phyloP scores from a whole-genome alignment of 1,139 yeast genomes.

The Trichomonascaceae sp. region DNA sequence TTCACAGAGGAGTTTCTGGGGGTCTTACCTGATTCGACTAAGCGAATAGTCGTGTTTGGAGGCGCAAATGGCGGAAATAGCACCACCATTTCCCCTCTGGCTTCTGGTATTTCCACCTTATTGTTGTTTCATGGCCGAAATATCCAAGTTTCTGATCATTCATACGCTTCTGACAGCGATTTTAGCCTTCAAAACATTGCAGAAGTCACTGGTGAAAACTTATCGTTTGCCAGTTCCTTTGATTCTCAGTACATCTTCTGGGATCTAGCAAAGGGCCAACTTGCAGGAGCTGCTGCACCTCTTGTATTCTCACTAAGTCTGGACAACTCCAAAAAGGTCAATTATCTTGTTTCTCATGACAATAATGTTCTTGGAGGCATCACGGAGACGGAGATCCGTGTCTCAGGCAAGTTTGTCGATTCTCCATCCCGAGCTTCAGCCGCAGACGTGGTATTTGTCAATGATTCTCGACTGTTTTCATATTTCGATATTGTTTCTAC shows the following conservation, averaged over 20 bases:
- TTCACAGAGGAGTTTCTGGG: conserved; percentile 53
- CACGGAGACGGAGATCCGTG: conserved; percentile 68
- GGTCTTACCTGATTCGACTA: conserved; percentile 52
- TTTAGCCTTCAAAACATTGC: conserved; percentile 23
- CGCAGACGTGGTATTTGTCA: conserved; percentile 61
- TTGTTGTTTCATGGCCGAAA: conserved; percentile 36
- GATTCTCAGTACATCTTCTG: conserved; percentile 48
- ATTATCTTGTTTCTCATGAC: conserved; percentile 62
- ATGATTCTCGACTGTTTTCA: conserved; percentile 48
- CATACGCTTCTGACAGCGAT: conserved; percentile 26
- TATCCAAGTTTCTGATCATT: conserved; percentile 24
- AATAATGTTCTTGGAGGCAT: conserved; percentile 67
- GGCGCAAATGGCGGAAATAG: conserved; percentile 36
- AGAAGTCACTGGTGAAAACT: conserved; percentile 7
- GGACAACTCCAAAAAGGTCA: conserved; percentile 49
- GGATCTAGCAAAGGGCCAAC: conserved; percentile 31
- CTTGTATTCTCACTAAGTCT: conserved; percentile 69
- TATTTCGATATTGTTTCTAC: conserved; percentile 57
- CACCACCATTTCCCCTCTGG: conserved; percentile 29
- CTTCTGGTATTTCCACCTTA: conserved; percentile 56
- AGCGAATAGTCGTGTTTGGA: conserved; percentile 60
- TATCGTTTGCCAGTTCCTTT: conserved; percentile 8
- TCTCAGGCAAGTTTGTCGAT: conserved; percentile 31
- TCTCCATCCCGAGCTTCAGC: conserved; percentile 42
- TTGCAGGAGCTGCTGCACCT: conserved; percentile 52